Percentiles rank a stretch among this genome's conserved stretches.
Conservation (phyloP, 345 rosid genomes). For the Populus pruinosa region DNA sequence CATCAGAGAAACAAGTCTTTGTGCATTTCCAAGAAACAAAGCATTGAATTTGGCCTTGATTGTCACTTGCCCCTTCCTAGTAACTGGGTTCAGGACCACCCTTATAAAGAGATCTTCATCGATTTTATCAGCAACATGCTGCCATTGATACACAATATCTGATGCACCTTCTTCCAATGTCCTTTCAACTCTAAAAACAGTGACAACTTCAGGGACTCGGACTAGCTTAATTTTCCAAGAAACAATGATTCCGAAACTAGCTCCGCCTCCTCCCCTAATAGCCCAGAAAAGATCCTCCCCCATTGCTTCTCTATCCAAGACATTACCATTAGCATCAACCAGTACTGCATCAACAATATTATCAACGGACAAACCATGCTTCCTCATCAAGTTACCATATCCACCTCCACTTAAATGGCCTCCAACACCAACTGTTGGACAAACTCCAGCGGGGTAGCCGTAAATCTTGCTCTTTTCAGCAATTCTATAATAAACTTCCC, state of each 20-base stretch:
- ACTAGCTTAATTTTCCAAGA: constrained; percentile 5
- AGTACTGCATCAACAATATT: constrained; percentile 2
- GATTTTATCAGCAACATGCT: constrained; percentile 1
- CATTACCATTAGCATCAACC: background rate
- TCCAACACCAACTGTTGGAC: constrained; percentile 12
- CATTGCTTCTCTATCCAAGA: constrained; percentile 5
- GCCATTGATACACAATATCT: constrained; percentile 12
- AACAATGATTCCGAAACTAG: constrained; percentile 7
- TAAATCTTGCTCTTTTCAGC: constrained; percentile 5
- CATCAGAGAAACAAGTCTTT: background rate
- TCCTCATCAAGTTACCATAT: constrained; percentile 13
- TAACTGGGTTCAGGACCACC: background rate
- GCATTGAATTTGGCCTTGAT: constrained; percentile 2
- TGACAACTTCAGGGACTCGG: background rate
- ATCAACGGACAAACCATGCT: constrained; percentile 7
- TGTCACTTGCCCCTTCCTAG: background rate
- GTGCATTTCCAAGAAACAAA: constrained; percentile 4
- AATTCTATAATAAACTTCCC: constrained; percentile 8
- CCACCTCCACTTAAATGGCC: constrained; percentile 15
- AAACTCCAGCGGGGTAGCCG: constrained; percentile 10
- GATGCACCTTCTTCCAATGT: constrained; percentile 7
- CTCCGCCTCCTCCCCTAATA: constrained; percentile 7
- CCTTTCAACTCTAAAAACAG: constrained; percentile 6
- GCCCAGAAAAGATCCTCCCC: constrained; percentile 12
- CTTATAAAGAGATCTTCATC: constrained; percentile 8